Evolutionary conservation across 2,329 filamentous ascomycete genomes (phyloP).

Genomic region (Alternaria gaisen): DNA sequence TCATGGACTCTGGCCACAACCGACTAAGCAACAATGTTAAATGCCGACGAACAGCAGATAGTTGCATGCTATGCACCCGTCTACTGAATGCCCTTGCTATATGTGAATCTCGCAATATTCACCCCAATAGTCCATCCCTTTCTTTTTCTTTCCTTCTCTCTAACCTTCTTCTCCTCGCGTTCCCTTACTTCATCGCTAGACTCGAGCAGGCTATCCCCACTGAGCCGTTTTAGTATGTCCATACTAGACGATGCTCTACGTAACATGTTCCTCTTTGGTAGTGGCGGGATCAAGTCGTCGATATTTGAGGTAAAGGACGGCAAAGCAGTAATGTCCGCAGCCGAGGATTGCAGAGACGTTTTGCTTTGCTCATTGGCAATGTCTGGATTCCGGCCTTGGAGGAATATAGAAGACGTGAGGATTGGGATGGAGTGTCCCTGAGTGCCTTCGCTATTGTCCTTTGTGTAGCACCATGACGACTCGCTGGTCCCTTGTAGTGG

Average conservation of each 20-base stretch:
- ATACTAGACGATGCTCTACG: neutral
- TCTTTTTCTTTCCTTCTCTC: constrained; percentile 33
- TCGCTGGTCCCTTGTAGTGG: constrained; percentile 29
- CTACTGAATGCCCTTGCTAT: constrained; percentile 39
- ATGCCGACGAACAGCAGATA: neutral
- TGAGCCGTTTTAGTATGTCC: neutral
- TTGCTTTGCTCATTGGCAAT: neutral
- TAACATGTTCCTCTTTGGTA: neutral
- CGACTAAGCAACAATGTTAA: neutral
- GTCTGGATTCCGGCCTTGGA: neutral
- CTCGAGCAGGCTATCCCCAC: constrained; percentile 14
- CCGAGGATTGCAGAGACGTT: neutral
- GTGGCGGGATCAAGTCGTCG: constrained; percentile 13
- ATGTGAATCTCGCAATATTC: constrained; percentile 25
- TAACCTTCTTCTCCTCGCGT: constrained; percentile 15
- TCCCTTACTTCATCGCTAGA: constrained; percentile 13
- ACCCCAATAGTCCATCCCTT: constrained; percentile 43
- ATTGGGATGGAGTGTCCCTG: neutral
- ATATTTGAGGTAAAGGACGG: neutral
- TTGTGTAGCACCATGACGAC: constrained; percentile 27
- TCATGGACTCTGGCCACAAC: neutral
- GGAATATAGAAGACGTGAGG: neutral
- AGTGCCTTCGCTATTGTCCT: constrained; percentile 14
- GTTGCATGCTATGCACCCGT: constrained; percentile 17
- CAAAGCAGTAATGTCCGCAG: neutral